These are phyloP conservation scores for Xenosphaeropsis pyriputrescens DNA, from an alignment of 2,329 filamentous ascomycete genomes.

Conservation along the genomic window DNA sequence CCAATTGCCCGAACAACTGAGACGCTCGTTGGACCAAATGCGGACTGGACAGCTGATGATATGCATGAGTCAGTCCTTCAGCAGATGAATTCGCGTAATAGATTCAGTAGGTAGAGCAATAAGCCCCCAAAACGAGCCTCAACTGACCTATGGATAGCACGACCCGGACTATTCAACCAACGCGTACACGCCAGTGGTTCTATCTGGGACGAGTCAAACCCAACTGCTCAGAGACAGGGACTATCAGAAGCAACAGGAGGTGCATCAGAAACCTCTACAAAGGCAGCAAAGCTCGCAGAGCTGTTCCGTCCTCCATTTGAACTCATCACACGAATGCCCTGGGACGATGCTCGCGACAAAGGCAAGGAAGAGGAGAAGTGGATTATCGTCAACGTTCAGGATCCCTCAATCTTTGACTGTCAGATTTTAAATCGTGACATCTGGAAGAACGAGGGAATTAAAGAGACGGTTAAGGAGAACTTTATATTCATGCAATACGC, in stretches of 20 bases:
- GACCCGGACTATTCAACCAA: conserved; percentile 58
- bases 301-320: conserved; percentile 89
- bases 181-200: conserved; percentile 24
- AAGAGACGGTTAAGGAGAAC: conserved; percentile 72
- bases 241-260: conserved; percentile 49
- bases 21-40: conserved; percentile 62
- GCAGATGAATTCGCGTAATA: conserved; percentile 15
- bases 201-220: conserved; percentile 32
- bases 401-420: conserved; percentile 85
- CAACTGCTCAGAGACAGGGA: conserved; percentile 30
- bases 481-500: conserved; percentile 94
- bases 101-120: conserved; percentile 7
- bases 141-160: conserved; percentile 10
- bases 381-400: conserved; percentile 92
- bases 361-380: conserved; percentile 86
- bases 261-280: conserved; percentile 48
- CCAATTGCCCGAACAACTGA: conserved; percentile 87
- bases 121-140: background rate
- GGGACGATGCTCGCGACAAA: conserved; percentile 70
- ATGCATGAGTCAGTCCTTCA: conserved; percentile 11
- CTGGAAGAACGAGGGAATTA: conserved; percentile 77
- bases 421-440: conserved; percentile 88
- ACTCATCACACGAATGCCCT: conserved; percentile 65
- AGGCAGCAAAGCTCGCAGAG: conserved; percentile 71
- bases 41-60: conserved; percentile 30